Conservation (phyloP, 345 rosid species). For the Odontarrhena argentea region DNA sequence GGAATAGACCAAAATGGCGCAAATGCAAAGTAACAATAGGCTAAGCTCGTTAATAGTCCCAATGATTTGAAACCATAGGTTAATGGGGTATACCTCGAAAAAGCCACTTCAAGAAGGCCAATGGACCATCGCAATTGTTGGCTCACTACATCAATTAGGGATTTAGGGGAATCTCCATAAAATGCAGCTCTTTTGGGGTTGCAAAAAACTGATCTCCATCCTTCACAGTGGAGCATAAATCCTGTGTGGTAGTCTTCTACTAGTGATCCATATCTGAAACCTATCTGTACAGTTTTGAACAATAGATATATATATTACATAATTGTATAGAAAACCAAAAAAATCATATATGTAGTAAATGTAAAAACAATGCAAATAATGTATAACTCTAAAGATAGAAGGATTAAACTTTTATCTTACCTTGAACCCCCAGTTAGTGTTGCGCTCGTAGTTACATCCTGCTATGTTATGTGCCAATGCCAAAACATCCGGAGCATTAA, state of each 20-base stretch:
- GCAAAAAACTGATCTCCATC: conserved; percentile 69
- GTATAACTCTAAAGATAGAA: no score
- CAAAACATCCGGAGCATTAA: conserved; percentile 32
- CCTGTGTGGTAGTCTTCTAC: conserved; percentile 76
- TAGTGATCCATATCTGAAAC: conserved; percentile 68
- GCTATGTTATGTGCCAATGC: conserved; percentile 56
- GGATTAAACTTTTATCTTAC: conserved; percentile 48
- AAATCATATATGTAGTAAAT: no score
- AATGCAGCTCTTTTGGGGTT: conserved; percentile 63
- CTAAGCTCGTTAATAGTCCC: conserved; percentile 47
- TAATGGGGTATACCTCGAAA: conserved; percentile 48
- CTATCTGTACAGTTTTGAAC: conserved; percentile 48
- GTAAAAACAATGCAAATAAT: no score
- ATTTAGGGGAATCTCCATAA: conserved; percentile 57
- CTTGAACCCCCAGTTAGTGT: conserved; percentile 66
- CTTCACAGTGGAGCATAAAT: conserved; percentile 57
- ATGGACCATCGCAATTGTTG: conserved; percentile 71
- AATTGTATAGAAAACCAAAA: no score
- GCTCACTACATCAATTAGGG: conserved; percentile 48
- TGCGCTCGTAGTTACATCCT: conserved; percentile 52
- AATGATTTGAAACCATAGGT: conserved; percentile 48
- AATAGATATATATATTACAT: no score
- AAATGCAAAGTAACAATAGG: conserved; percentile 46
- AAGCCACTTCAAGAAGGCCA: conserved; percentile 56
- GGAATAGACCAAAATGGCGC: conserved; percentile 66